Percentiles rank a stretch among this genome's conserved stretches.
Evolutionary conservation across 306 rosid genomes (phyloP).

Genomic region (Quercus agrifolia): DNA sequence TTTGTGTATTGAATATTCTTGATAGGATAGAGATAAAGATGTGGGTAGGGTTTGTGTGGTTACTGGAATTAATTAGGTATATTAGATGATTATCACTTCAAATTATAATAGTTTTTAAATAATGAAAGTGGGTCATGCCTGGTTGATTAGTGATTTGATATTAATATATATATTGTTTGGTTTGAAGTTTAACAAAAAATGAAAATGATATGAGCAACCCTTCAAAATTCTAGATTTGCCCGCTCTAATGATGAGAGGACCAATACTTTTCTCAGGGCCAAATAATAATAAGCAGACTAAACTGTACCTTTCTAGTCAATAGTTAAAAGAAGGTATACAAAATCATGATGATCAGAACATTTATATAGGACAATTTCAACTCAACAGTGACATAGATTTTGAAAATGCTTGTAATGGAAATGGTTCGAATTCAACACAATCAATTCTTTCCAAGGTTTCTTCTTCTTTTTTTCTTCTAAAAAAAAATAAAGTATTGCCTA

Average conservation of each 20-base stretch:
- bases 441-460: no score
- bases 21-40: constrained; percentile 31
- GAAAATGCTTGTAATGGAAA: no score
- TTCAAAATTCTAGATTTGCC: background rate
- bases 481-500: no score
- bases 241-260: background rate
- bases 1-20: constrained; percentile 26
- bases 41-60: constrained; percentile 38
- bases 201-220: background rate
- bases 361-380: no score
- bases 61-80: constrained; percentile 33
- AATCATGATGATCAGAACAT: no score
- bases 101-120: constrained; percentile 14
- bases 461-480: no score
- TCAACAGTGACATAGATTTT: no score
- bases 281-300: constrained; percentile 9
- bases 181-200: background rate
- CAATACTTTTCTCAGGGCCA: no score
- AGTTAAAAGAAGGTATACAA: no score
- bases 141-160: constrained; percentile 7
- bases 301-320: constrained; percentile 3
- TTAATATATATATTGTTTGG: background rate
- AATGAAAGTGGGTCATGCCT: constrained; percentile 35
- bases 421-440: no score
- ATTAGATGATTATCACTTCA: constrained; percentile 43